Evolutionary conservation across 1,139 yeast genomes (phyloP).

Genomic region (Suhomyces ambrosiae): DNA sequence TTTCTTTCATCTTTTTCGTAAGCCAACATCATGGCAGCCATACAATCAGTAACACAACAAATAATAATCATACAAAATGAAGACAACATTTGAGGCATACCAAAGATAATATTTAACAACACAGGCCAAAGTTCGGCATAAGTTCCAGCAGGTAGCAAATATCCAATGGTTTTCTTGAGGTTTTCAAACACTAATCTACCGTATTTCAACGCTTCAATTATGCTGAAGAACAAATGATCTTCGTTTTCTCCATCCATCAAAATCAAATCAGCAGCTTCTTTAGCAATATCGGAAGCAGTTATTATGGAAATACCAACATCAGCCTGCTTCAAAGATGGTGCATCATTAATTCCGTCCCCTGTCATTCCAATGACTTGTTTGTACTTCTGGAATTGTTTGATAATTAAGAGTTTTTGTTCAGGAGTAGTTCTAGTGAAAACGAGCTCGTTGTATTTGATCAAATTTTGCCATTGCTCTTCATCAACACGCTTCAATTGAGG

Average conservation of each 20-base stretch:
- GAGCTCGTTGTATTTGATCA: conserved; percentile 41
- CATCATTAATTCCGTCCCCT: conserved; percentile 58
- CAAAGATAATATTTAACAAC: conserved; percentile 49
- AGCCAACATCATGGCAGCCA: conserved; percentile 47
- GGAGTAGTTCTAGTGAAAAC: conserved; percentile 59
- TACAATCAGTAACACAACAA: conserved; percentile 51
- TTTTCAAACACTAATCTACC: conserved; percentile 57
- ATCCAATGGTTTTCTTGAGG: conserved; percentile 50
- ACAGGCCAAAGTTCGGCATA: conserved; percentile 59
- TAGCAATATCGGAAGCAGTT: conserved; percentile 58
- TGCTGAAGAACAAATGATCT: conserved; percentile 38
- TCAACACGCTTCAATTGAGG: conserved; percentile 36
- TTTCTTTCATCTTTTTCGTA: conserved; percentile 50
- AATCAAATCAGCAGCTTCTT: conserved; percentile 57
- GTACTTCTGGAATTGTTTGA: conserved; percentile 49
- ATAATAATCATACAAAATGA: conserved; percentile 56
- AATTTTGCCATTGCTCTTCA: conserved; percentile 46
- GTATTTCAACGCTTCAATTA: conserved; percentile 48
- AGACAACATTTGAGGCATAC: conserved; percentile 53
- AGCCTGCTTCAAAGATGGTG: conserved; percentile 54
- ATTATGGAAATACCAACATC: conserved; percentile 56
- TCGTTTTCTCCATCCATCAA: conserved; percentile 34
- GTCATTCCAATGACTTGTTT: conserved; percentile 53
- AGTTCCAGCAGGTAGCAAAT: conserved; percentile 57
- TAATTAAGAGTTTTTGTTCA: conserved; percentile 52